Evolutionary conservation across 2,329 filamentous ascomycete species (phyloP), one percentile per base, ranked within the genome.

Genomic region (Didymosphaeria variabile): DNA sequence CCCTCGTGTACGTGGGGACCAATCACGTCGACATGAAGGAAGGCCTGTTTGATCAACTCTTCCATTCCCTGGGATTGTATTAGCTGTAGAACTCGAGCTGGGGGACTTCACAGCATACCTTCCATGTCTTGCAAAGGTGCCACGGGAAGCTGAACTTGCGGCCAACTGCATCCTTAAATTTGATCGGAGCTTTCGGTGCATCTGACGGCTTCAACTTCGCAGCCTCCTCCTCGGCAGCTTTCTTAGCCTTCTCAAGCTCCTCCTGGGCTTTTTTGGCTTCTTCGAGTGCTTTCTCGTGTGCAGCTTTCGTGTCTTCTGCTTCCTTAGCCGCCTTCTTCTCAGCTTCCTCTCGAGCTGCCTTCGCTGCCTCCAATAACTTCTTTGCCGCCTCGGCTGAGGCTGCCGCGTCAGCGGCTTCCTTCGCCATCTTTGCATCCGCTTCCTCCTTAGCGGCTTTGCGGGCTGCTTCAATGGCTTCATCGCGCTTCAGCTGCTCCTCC

Each of bases 31-130:
- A 82, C 76, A 63, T 81, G 79, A 29, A 78, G 64, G 68, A 82
- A 82, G 13, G 81, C 80, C 69, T 82, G 79, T 63, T 79, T 78
- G 73, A 83, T 82, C 49, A 83, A 70, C 13, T 71, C 69, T 62
- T 82, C 78, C 80, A 82, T 82, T 46, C 80, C 79, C 72, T 81
- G 73, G 92, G 92, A 95, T 29, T n/a, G 47, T 52, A 46, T 62
- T 58, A 60, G 55, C 54, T 86, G 89, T 19, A 17, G 9, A 38
- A 10, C 15, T 52, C 34, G 1, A 29, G 17, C 9, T 29, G 10
- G 12, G 12, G 34, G 95, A 78, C 93, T 93, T 79, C 95, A 95
- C 82, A 97, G 97, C 83, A 77, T 93, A 65, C 63, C 59, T 64
- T 62, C 62, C 66, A 69, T 5, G 62, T 65, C 26, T 64, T 61